These are phyloP conservation scores for Pseudocercospora musae DNA, from an alignment of 2,329 filamentous ascomycete species.

Conservation along the genomic window DNA sequence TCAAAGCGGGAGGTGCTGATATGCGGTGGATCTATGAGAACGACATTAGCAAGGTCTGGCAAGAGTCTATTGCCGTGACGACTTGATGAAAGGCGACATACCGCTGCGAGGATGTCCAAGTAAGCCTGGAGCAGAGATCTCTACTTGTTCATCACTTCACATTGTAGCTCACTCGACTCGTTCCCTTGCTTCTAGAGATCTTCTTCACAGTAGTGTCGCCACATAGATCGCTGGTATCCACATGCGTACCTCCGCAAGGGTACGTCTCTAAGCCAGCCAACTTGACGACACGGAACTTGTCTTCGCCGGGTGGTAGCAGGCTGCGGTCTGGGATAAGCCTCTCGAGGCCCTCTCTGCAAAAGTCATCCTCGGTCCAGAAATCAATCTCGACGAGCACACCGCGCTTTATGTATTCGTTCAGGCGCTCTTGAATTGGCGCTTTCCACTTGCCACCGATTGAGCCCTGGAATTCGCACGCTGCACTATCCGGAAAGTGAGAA, in stretches of 20 bases:
- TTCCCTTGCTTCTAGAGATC: slow-evolving; percentile 63
- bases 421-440: slow-evolving; percentile 57
- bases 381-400: slow-evolving; percentile 61
- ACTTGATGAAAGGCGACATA: not conserved
- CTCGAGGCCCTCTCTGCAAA: slow-evolving; percentile 48
- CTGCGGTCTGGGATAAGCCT: slow-evolving; percentile 13
- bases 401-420: slow-evolving; percentile 57
- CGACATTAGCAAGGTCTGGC: slow-evolving; percentile 35
- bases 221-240: slow-evolving; percentile 56
- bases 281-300: slow-evolving; percentile 64
- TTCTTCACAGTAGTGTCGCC: slow-evolving; percentile 64
- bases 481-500: slow-evolving; percentile 65
- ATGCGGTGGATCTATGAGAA: slow-evolving; percentile 45
- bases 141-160: not conserved
- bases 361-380: slow-evolving; percentile 44
- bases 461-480: slow-evolving; percentile 66
- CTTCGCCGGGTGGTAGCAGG: slow-evolving; percentile 36
- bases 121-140: not conserved
- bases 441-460: slow-evolving; percentile 63
- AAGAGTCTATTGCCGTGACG: slow-evolving; percentile 2
- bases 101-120: not conserved
- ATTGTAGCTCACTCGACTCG: slow-evolving; percentile 53
- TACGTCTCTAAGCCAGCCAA: slow-evolving; percentile 68
- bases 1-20: slow-evolving; percentile 27
- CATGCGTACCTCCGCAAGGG: slow-evolving; percentile 74